Conservation (phyloP, 2,329 filamentous ascomycete species). For the Amphichorda felina region DNA sequence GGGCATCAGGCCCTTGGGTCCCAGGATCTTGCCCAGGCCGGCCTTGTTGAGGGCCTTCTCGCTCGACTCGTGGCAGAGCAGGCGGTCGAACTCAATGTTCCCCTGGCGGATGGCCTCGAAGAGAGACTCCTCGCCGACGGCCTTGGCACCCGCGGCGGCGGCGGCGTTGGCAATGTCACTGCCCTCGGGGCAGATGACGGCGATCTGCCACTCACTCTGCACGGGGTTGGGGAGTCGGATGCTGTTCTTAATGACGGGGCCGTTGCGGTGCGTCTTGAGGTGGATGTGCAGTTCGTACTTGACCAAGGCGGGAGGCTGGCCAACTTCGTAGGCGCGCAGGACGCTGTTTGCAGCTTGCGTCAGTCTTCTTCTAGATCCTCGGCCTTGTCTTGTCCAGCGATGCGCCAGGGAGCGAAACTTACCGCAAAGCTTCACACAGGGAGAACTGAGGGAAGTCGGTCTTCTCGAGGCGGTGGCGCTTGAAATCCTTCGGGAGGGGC, state of each 20-base stretch:
- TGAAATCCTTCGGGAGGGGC: slow-evolving; percentile 51
- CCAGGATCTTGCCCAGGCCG: slow-evolving; percentile 66
- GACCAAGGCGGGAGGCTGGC: slow-evolving; percentile 54
- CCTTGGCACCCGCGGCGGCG: slow-evolving; percentile 61
- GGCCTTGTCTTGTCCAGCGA: background rate
- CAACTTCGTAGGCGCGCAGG: slow-evolving; percentile 85
- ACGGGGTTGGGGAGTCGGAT: slow-evolving; percentile 83
- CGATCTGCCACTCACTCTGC: slow-evolving; percentile 78
- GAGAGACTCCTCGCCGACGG: slow-evolving; percentile 76
- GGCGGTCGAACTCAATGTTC: slow-evolving; percentile 76
- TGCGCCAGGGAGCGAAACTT: slow-evolving; percentile 6
- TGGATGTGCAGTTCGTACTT: slow-evolving; percentile 89
- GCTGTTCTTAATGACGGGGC: slow-evolving; percentile 76
- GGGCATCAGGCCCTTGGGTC: slow-evolving; percentile 88
- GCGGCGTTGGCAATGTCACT: slow-evolving; percentile 66
- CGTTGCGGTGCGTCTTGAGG: slow-evolving; percentile 73
- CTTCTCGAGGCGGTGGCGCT: slow-evolving; percentile 53
- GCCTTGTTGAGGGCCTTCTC: slow-evolving; percentile 72
- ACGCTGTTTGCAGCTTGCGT: slow-evolving; percentile 19
- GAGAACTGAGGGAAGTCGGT: slow-evolving; percentile 57
- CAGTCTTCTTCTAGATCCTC: background rate
- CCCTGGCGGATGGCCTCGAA: slow-evolving; percentile 67
- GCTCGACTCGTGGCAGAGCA: slow-evolving; percentile 74
- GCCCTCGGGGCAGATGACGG: slow-evolving; percentile 79
- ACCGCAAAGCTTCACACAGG: slow-evolving; percentile 89